Conservation (phyloP, 2,329 filamentous ascomycete species). For the Laburnicola sp. region DNA sequence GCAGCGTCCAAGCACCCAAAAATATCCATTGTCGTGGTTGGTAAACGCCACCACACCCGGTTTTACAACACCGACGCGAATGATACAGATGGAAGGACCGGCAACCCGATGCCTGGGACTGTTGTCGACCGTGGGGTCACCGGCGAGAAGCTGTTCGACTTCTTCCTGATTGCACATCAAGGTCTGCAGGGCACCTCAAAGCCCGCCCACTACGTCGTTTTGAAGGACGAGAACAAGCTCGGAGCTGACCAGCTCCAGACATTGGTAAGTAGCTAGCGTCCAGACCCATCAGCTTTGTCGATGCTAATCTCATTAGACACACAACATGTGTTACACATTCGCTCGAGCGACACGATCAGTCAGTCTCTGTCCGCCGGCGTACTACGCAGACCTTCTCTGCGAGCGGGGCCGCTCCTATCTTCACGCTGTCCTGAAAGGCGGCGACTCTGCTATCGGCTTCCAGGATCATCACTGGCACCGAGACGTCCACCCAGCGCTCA, state of each 20-base stretch:
- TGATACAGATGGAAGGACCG: conserved; percentile 50
- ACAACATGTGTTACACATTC: conserved; percentile 81
- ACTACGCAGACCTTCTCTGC: conserved; percentile 87
- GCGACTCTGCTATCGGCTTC: conserved; percentile 20
- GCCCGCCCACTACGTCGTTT: conserved; percentile 78
- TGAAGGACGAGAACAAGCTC: conserved; percentile 53
- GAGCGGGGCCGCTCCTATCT: conserved; percentile 76
- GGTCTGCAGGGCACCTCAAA: conserved; percentile 82
- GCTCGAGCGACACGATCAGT: conserved; percentile 87
- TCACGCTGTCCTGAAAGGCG: conserved; percentile 59
- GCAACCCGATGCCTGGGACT: conserved; percentile 76
- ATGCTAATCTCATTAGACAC: conserved; percentile 61
- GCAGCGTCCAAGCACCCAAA: conserved; percentile 59
- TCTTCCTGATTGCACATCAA: conserved; percentile 79
- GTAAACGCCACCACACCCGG: too few relatives aligned
- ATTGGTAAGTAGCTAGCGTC: conserved; percentile 54
- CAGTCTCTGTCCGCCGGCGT: conserved; percentile 82
- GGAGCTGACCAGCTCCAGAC: conserved; percentile 70
- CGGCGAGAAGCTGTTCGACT: conserved; percentile 71
- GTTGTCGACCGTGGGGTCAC: conserved; percentile 85
- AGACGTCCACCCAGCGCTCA: conserved; percentile 26
- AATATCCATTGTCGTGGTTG: conserved; percentile 75
- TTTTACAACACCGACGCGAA: conserved; percentile 71
- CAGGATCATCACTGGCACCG: conserved; percentile 16
- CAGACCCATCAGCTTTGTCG: conserved; percentile 25